Base-by-base conservation (phyloP, 495 filamentous ascomycete species). In the Gamarada debralockiae region DNA sequence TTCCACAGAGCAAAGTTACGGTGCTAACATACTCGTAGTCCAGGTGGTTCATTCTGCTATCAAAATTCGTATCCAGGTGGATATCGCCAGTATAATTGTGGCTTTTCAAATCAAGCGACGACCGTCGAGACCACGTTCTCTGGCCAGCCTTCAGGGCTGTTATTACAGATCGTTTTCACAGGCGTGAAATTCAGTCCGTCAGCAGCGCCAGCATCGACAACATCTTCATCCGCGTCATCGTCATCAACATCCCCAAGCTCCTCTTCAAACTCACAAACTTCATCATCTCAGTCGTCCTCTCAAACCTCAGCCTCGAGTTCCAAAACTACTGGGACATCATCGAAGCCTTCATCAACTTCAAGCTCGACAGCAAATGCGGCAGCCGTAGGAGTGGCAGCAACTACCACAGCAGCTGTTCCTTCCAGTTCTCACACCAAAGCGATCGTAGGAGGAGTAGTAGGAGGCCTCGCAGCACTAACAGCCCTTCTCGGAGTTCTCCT, bases 51-150 rank as follows among this genome's bases (percentile, higher is more conserved):
- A 12, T 24, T 50, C 13, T 63, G 60, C 38, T 63, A 59, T 52
- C 48, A 38, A 54, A 59, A 59, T 36, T 52, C 53, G 0, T 63
- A 57, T 33, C 56, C 60, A 12, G 60, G 60, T 14, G 39, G 45
- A 4, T 63, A 63, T 48, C 53, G 14, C 7, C 60, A 63, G 29
- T 63, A 50, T 39, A 41, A 36, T 8, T 63, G 60, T 22, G 60
- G 60, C 9, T 14, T 53, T 29, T 45, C 56, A 20, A 23, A 24
- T 20, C n/a, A 38, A n/a, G 60, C 44, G 21, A 48, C 60, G 13
- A 25, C 17, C 8, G 37, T 63, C 14, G 43, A 43, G 21, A 63
- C 60, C 9, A 36, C 56, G 41, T 63, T 51, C 36, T 21, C 22
- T 2, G 55, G 55, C 7, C 56, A 63, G 21, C 39, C 56, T 7